A percentile compares a stretch with the other conserved stretches of the same genome.
Evolutionary conservation across 2,329 filamentous ascomycete species (phyloP).

Genomic region (Fusarium nurragi): DNA sequence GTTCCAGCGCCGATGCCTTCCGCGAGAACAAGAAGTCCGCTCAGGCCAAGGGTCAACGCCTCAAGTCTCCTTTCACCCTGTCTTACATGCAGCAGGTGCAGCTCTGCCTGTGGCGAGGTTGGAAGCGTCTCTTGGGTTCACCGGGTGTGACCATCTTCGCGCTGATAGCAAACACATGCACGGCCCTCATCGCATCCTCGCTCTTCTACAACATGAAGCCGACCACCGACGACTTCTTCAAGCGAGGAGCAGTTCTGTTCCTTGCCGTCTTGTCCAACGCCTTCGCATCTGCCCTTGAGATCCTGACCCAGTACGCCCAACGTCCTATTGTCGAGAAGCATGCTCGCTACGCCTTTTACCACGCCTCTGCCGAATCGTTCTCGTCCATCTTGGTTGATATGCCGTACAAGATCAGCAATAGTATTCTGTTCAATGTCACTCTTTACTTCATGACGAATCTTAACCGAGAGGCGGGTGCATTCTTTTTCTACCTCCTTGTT

Average conservation of each 20-base stretch:
- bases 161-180: conserved; percentile 14
- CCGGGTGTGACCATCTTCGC: conserved; percentile 27
- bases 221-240: conserved; percentile 26
- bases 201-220: conserved; percentile 36
- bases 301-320: conserved; percentile 52
- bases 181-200: conserved; percentile 24
- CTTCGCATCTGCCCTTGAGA: conserved; percentile 52
- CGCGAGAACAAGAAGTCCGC: conserved; percentile 40
- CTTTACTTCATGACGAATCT: conserved; percentile 61
- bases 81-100: conserved; percentile 57
- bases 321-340: conserved; percentile 54
- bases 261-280: conserved; percentile 65
- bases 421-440: conserved; percentile 55
- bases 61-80: conserved; percentile 60
- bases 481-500: conserved; percentile 59
- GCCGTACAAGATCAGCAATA: conserved; percentile 54
- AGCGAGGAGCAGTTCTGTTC: conserved; percentile 60
- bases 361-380: conserved; percentile 49
- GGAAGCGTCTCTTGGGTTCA: conserved; percentile 51
- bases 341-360: conserved; percentile 53
- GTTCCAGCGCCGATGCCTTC: conserved; percentile 40
- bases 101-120: conserved; percentile 55
- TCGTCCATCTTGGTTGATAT: conserved; percentile 54
- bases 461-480: conserved; percentile 54
- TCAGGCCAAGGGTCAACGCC: conserved; percentile 51